Conservation (phyloP, 768 basidiomycete genomes). For the Macrolepiota albuminosa region DNA sequence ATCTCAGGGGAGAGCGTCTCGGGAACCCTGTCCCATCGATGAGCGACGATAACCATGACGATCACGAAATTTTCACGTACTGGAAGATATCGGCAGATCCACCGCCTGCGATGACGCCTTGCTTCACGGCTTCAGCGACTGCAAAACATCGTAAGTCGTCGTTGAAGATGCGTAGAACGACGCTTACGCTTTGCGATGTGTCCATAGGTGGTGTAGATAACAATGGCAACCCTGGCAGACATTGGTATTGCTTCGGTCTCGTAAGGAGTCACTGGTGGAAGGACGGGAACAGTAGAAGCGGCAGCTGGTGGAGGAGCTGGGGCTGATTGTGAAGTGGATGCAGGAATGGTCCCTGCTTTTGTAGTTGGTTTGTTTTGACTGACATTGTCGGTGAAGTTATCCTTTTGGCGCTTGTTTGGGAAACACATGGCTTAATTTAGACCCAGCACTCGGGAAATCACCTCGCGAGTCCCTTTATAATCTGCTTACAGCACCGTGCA, state of each 20-base stretch:
- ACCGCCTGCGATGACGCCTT: slow-evolving; percentile 42
- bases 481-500: not conserved
- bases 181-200: slow-evolving; percentile 64
- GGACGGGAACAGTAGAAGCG: slow-evolving; percentile 9
- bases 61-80: slow-evolving; percentile 27
- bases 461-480: slow-evolving; percentile 8
- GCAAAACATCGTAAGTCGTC: slow-evolving; percentile 5
- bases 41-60: not conserved
- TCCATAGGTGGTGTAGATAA: slow-evolving; percentile 73
- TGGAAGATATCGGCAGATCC: slow-evolving; percentile 51
- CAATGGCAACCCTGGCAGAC: slow-evolving; percentile 44
- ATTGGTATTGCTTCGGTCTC: slow-evolving; percentile 5
- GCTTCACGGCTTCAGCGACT: slow-evolving; percentile 60
- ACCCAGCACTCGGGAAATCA: not conserved
- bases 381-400: slow-evolving; percentile 24
- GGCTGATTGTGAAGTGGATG: slow-evolving; percentile 4
- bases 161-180: not conserved
- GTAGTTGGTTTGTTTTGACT: slow-evolving; percentile 20
- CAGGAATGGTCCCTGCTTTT: slow-evolving; percentile 20
- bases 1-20: slow-evolving; percentile 76
- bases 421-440: slow-evolving; percentile 26
- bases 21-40: slow-evolving; percentile 43
- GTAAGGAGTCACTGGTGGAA: slow-evolving; percentile 12
- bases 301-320: slow-evolving; percentile 3
- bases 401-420: slow-evolving; percentile 26